Evolutionary conservation across 768 basidiomycete species (phyloP), one percentile per base, ranked within the genome.

Genomic region (Amanita polypyramis): DNA sequence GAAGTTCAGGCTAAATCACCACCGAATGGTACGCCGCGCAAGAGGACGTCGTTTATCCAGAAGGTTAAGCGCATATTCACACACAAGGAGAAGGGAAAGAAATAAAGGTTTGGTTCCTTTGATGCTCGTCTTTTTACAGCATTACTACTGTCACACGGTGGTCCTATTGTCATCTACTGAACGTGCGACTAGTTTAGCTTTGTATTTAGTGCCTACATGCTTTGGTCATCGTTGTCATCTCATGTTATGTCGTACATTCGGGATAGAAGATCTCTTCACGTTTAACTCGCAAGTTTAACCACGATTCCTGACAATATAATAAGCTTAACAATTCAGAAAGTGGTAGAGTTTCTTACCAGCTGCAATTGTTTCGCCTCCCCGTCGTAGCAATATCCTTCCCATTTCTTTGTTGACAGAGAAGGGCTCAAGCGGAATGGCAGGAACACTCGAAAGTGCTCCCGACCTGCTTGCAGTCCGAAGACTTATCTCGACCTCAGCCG

Each of bases 361-460:
- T 33, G 82, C 91, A 51, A 99, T 86, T 0, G 96, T 97, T 67
- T 97, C 94, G 0, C 96, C 96, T 25, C 80, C 82, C 46, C 95
- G 70, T 37, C 96, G 71, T 50, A 99, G 70, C 53, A 99, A 60
- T 43, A 99, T 76, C 40, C 96, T 69, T 0, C 96, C 96, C 96
- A 98, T 96, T 47, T 94, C 89, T 64, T 98, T 99, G 66, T 94
- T 98, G 5, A 67, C 66, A 1, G 79, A 64, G 55, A 96, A 95
- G 1, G 87, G 75, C 60, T 98, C 96, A 12, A 98, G 59, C 10
- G 96, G 89, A 20, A 97, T 84, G 2, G 81, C 74, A 6, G 79
- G 70, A 12, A 70, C 66, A 29, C 63, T 59, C 0, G 64, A 55
- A 3, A 70, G 52, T 7, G 72, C 61, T 8, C 77, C 76, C 5